Evolutionary conservation across 2,329 filamentous ascomycete genomes (phyloP).

Genomic region (Clonostachys chloroleuca): DNA sequence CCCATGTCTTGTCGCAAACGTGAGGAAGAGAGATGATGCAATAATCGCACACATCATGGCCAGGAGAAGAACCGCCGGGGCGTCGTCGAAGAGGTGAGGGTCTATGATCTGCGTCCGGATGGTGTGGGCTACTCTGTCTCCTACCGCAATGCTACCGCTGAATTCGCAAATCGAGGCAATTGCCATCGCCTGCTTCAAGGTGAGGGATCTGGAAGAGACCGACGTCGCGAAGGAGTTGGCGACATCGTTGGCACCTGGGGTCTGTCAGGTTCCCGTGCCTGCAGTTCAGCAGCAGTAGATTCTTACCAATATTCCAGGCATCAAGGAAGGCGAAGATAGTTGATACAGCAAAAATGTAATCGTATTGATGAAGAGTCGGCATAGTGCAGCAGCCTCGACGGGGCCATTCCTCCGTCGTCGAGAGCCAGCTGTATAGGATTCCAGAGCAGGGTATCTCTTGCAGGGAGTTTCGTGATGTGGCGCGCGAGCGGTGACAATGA

Average conservation of each 20-base stretch:
- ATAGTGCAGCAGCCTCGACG: conserved; percentile 10
- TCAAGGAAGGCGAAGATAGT: conserved; percentile 53
- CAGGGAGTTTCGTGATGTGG: too few relatives aligned
- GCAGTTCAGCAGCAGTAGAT: background rate
- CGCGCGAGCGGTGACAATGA: too few relatives aligned
- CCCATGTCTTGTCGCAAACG: conserved; percentile 43
- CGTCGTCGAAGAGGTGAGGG: conserved; percentile 31
- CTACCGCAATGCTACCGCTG: conserved; percentile 32
- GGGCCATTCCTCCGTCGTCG: too few relatives aligned
- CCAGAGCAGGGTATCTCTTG: too few relatives aligned
- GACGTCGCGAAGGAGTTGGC: conserved; percentile 42
- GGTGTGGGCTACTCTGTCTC: conserved; percentile 31
- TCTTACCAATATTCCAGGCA: conserved; percentile 53
- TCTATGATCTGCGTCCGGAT: conserved; percentile 41
- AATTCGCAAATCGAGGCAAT: conserved; percentile 39
- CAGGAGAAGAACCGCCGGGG: conserved; percentile 43
- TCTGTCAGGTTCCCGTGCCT: background rate
- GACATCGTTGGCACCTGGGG: conserved; percentile 40
- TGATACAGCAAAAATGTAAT: conserved; percentile 52
- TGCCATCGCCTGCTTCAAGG: conserved; percentile 37
- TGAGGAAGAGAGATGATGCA: conserved; percentile 46
- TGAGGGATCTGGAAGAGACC: conserved; percentile 38
- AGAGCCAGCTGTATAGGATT: too few relatives aligned
- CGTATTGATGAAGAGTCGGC: conserved; percentile 39
- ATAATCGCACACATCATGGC: conserved; percentile 51